Percentiles rank a stretch among this genome's conserved stretches.
phyloP scores from a whole-genome alignment of 1,284 basidiomycete genomes.

The Leccinum griseonigrum region DNA sequence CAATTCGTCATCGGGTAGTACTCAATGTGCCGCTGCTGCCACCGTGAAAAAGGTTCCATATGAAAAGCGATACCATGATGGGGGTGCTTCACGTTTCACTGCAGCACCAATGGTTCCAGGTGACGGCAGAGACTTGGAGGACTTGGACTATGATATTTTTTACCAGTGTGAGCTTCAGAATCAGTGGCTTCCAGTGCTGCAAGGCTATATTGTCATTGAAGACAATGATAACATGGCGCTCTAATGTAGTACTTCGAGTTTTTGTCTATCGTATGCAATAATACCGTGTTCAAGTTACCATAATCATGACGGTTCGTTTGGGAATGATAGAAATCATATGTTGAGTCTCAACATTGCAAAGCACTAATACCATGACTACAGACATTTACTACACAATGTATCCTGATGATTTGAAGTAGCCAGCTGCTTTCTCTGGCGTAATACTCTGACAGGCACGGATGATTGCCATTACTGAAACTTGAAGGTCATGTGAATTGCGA shows the following conservation, averaged over 20 bases:
- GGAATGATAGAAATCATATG: neutral
- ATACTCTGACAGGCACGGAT: slow-evolving; percentile 8
- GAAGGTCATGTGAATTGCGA: neutral
- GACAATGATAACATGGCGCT: neutral
- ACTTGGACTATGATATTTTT: neutral
- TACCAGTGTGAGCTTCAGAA: neutral
- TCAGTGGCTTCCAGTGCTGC: neutral
- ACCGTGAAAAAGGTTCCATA: neutral
- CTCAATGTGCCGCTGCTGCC: neutral
- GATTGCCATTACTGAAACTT: neutral
- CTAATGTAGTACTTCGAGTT: too few relatives aligned
- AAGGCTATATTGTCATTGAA: neutral
- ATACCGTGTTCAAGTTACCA: too few relatives aligned
- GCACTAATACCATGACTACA: neutral
- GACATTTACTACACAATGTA: slow-evolving; percentile 1
- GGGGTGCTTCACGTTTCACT: neutral
- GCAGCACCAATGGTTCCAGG: neutral
- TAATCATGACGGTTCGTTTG: too few relatives aligned
- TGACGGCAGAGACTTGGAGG: neutral
- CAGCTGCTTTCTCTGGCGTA: slow-evolving; percentile 5
- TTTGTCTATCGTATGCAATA: too few relatives aligned
- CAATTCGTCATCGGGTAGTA: neutral
- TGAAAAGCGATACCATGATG: neutral
- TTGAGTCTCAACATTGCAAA: neutral
- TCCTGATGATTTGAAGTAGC: slow-evolving; percentile 5